Percentiles rank a stretch among this genome's conserved stretches.
Conservation (phyloP, 2,329 filamentous ascomycete genomes). For the Penicillium glabrum region DNA sequence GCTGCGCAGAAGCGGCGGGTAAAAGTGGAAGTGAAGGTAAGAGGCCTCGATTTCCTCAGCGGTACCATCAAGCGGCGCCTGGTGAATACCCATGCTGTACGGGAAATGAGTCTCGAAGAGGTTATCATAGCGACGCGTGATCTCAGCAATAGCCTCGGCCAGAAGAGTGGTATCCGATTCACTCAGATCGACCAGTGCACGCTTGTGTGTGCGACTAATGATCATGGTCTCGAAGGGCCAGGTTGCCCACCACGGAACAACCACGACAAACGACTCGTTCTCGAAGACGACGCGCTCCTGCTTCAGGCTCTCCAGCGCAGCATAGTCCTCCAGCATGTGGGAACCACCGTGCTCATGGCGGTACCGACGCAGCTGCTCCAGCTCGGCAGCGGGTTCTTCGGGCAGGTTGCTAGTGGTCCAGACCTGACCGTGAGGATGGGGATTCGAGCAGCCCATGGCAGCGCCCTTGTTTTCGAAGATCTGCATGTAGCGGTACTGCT, state of each 20-base stretch:
- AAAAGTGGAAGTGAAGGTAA: slow-evolving; percentile 97
- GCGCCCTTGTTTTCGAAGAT: slow-evolving; percentile 99
- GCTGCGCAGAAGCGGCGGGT: slow-evolving; percentile 86
- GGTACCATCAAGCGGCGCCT: slow-evolving; percentile 81
- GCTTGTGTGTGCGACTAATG: slow-evolving; percentile 78
- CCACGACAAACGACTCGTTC: slow-evolving; percentile 78
- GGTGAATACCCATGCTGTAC: slow-evolving; percentile 95
- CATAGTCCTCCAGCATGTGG: slow-evolving; percentile 84
- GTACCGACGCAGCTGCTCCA: slow-evolving; percentile 78
- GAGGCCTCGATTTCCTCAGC: slow-evolving; percentile 81
- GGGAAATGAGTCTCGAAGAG: slow-evolving; percentile 95
- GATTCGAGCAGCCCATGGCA: slow-evolving; percentile 98
- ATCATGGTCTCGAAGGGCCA: slow-evolving; percentile 98
- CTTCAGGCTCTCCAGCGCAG: slow-evolving; percentile 76
- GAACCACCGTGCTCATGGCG: slow-evolving; percentile 67
- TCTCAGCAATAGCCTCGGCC: slow-evolving; percentile 81
- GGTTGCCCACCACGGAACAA: slow-evolving; percentile 96
- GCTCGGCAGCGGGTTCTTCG: slow-evolving; percentile 81
- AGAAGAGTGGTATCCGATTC: slow-evolving; percentile 69
- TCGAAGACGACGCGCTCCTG: slow-evolving; percentile 83
- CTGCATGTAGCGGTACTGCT: slow-evolving; percentile 94
- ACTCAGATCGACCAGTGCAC: slow-evolving; percentile 78
- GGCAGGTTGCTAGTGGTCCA: slow-evolving; percentile 93
- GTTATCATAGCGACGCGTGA: slow-evolving; percentile 92
- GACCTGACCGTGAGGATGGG: slow-evolving; percentile 93